Evolutionary conservation across 371 early-diverging fungal species (phyloP).

Genomic region (Mortierella sp.): DNA sequence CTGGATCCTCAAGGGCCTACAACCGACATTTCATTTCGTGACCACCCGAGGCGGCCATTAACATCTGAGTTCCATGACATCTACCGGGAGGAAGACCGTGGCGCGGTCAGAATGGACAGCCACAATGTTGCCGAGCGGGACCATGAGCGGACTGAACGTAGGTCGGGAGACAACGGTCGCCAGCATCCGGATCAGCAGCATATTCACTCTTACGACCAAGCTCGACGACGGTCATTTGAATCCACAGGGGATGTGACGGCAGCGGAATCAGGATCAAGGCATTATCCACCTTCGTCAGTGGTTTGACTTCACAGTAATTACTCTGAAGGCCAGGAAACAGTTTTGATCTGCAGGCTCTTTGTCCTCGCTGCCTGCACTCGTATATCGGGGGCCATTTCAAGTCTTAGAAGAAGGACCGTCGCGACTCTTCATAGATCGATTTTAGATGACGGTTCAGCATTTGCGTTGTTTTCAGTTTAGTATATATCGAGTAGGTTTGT

Average conservation of each 20-base stretch:
- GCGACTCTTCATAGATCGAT: no score
- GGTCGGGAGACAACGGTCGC: neutral
- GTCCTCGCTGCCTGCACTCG: no score
- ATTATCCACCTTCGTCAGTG: no score
- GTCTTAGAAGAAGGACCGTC: no score
- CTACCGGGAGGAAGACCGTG: conserved; percentile 31
- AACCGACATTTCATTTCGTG: neutral
- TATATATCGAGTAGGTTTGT: no score
- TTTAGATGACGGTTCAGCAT: no score
- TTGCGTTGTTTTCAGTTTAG: no score
- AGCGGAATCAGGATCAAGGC: no score
- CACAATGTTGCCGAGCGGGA: conserved; percentile 10
- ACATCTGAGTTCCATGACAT: conserved; percentile 15
- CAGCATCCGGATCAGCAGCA: neutral
- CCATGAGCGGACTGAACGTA: conserved; percentile 2
- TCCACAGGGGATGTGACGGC: neutral
- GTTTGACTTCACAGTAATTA: no score
- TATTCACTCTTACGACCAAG: neutral
- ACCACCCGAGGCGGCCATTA: neutral
- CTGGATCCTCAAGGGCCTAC: neutral
- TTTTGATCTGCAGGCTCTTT: no score
- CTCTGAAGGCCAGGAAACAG: no score
- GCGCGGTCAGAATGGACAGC: conserved; percentile 8
- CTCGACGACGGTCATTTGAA: neutral
- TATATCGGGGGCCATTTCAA: no score